Base-by-base conservation (phyloP, 2,329 filamentous ascomycete species). In the Claviceps sp. region DNA sequence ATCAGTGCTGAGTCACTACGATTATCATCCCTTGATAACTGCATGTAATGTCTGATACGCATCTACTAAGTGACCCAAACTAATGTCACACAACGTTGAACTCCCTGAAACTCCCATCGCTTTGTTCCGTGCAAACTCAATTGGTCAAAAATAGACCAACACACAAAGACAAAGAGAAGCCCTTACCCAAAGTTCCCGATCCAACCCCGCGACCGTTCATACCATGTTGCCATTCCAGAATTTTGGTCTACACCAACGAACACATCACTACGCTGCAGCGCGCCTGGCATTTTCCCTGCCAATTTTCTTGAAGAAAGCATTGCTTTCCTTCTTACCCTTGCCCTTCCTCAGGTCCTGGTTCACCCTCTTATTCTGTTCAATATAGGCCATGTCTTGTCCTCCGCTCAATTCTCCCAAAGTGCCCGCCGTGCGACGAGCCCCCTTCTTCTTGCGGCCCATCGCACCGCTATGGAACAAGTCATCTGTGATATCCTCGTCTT, bases 331-430 rank as follows among this genome's bases (percentile, higher is more conserved):
- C 61, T 69, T 70, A 40, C 56, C 58, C 57, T 65, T 66, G 23
- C 63, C 64, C 57, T 67, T 68, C 57, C 66, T 70, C 17, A 68
- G 52, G 2, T 61, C 53, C 47, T 66, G 64, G 62, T 86, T 88
- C 57, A 77, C 75, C 59, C 76, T 82, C 72, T 83, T 85, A 67
- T 87, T 88, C 68, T 87, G 83, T 66, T 91, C 87, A 52, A 88
- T 81, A 65, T 91, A 97, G n/a, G 91, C 90, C 93, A 98, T 97
- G 64, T 94, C 88, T 64, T 95, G 87, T 0, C 90, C 93, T 52
- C 93, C 93, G 51, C 86, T 88, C 52, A 96, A 76, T 59, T 94
- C 90, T 49, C 83, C 85, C 51, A 98, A 74, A 13, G 83, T 88
- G 23, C 89, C 91, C 1, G 90, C 93, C 29, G 86, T 94, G 54